Evolutionary conservation across 176 grass and related monocot species (phyloP).

Genomic region (maize (Zea mays)): Zm-B73-REFERENCE-NAM-5.0 NC_050100.1:7689001-7689500

Average conservation of each 20-base stretch:
- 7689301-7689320: background rate
- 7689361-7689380: background rate
- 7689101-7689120: conserved; percentile 35
- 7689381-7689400: conserved; percentile 13
- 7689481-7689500: too few species aligned
- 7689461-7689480: too few species aligned
- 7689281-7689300: background rate
- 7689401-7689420: conserved; percentile 6
- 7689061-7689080: conserved; percentile 26
- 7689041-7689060: conserved; percentile 34
- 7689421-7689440: background rate
- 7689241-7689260: background rate
- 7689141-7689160: conserved; percentile 11
- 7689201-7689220: background rate
- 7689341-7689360: background rate
- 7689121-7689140: background rate
- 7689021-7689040: background rate
- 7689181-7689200: background rate
- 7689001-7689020: conserved; percentile 7
- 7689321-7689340: too few species aligned
- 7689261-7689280: conserved; percentile 38
- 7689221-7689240: conserved; percentile 12
- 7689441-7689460: too few species aligned
- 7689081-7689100: background rate
- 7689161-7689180: background rate